Conservation (phyloP, 2,329 filamentous ascomycete species). For the Xylariaceae sp. region DNA sequence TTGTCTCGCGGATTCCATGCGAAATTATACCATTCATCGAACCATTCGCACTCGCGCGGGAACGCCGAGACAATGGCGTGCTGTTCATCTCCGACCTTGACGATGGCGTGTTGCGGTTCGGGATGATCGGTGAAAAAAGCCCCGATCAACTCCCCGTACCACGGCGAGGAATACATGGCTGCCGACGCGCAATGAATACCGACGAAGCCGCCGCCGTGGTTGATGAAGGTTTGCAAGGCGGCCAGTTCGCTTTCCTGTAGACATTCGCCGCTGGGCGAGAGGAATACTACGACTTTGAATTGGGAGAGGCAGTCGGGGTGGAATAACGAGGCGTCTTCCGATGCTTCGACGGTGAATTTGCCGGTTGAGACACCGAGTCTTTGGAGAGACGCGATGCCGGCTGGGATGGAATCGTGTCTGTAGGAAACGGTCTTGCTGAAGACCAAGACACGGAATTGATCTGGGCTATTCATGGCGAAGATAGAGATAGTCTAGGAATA, state of each 20-base stretch:
- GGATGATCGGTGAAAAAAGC: slow-evolving; percentile 37
- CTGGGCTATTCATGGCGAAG: not conserved
- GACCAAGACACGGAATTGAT: slow-evolving; percentile 32
- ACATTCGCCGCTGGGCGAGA: slow-evolving; percentile 37
- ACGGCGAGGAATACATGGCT: slow-evolving; percentile 31
- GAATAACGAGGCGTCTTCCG: slow-evolving; percentile 35
- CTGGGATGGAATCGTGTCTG: slow-evolving; percentile 37
- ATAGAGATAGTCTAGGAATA: not conserved
- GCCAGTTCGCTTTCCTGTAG: slow-evolving; percentile 31
- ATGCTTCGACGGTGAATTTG: slow-evolving; percentile 32
- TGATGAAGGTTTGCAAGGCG: slow-evolving; percentile 32
- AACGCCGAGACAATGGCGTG: slow-evolving; percentile 29
- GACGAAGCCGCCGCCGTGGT: slow-evolving; percentile 35
- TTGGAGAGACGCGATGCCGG: slow-evolving; percentile 32
- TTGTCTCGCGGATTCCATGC: slow-evolving; percentile 27
- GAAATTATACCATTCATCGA: slow-evolving; percentile 43
- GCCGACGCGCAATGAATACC: slow-evolving; percentile 37
- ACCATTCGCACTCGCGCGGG: slow-evolving; percentile 28
- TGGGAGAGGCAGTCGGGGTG: slow-evolving; percentile 27
- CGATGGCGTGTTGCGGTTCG: slow-evolving; percentile 31
- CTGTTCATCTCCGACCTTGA: slow-evolving; percentile 28
- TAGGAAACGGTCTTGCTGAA: slow-evolving; percentile 37
- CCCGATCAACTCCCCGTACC: slow-evolving; percentile 37
- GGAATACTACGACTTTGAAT: slow-evolving; percentile 35
- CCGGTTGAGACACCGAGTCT: slow-evolving; percentile 26